A percentile compares a stretch with the other conserved stretches of the same genome.
These are phyloP conservation scores for Papiliotrema terrestris DNA, from an alignment of 1,284 basidiomycete genomes.

Conservation along the genomic window DNA sequence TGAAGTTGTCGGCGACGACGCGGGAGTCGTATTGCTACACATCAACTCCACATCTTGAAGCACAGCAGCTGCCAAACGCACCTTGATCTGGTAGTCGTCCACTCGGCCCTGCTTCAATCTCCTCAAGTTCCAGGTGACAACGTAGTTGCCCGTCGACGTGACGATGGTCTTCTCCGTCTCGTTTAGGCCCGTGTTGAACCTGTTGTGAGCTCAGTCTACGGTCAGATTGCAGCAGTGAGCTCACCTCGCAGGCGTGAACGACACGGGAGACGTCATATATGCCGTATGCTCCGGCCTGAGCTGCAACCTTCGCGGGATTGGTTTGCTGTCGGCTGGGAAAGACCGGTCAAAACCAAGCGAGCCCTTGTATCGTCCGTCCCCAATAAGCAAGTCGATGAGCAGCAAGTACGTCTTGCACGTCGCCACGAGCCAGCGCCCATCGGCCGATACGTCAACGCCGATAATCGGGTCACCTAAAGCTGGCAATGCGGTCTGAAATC, in stretches of 20 bases:
- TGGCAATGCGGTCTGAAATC: constrained; percentile 74
- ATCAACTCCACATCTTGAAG: constrained; percentile 10
- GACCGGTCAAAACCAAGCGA: constrained; percentile 87
- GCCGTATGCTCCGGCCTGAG: constrained; percentile 89
- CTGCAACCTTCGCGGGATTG: constrained; percentile 83
- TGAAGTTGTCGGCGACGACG: constrained; percentile 95
- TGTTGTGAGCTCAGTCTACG: constrained; percentile 36
- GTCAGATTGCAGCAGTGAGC: constrained; percentile 1
- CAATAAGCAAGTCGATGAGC: constrained; percentile 92
- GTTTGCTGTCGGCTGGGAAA: constrained; percentile 93
- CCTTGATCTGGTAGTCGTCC: constrained; percentile 94
- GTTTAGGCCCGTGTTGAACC: constrained; percentile 86
- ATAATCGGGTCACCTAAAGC: constrained; percentile 92
- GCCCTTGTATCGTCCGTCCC: constrained; percentile 82
- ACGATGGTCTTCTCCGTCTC: constrained; percentile 92
- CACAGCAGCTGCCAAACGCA: constrained; percentile 30
- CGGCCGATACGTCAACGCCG: constrained; percentile 89
- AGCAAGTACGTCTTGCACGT: constrained; percentile 94
- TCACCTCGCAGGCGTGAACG: constrained; percentile 83
- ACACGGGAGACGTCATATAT: constrained; percentile 86
- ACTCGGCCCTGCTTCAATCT: constrained; percentile 88
- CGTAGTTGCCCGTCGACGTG: constrained; percentile 91
- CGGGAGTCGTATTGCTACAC: constrained; percentile 72
- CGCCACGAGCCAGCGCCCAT: constrained; percentile 92
- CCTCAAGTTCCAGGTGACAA: constrained; percentile 93